Percentiles rank a stretch among this genome's conserved stretches.
Conservation (phyloP, 257 asterid species). For the Primulina huaijiensis region DNA sequence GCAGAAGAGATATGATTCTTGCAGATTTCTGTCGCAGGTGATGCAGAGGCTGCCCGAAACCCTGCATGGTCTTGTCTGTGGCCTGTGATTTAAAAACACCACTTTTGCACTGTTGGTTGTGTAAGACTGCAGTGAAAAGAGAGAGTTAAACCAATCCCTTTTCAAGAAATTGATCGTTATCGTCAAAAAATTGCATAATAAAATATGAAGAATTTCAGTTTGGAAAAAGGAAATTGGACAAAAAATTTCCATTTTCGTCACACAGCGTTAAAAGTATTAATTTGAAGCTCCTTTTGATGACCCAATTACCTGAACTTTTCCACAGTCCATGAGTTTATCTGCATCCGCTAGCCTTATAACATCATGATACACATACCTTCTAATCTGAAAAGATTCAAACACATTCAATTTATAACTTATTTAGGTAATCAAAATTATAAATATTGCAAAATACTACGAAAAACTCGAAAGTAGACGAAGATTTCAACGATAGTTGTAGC, state of each 20-base stretch:
- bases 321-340: constrained; percentile 29
- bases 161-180: background rate
- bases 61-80: constrained; percentile 24
- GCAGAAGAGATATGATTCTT: constrained; percentile 32
- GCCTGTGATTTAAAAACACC: constrained; percentile 34
- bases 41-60: constrained; percentile 29
- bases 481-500: background rate
- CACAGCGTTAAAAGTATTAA: background rate
- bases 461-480: background rate
- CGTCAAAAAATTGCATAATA: too few species aligned
- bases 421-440: too few species aligned
- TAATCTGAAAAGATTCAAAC: constrained; percentile 27
- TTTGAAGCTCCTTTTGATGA: background rate
- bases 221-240: background rate
- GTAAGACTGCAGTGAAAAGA: constrained; percentile 28
- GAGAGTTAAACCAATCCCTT: background rate
- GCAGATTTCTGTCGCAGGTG: constrained; percentile 36
- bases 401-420: background rate
- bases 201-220: background rate
- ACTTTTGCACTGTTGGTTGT: constrained; percentile 36
- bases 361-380: constrained; percentile 63
- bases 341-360: constrained; percentile 58
- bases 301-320: background rate
- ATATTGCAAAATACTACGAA: background rate
- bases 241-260: background rate